Evolutionary conservation across 768 basidiomycete genomes (phyloP), one percentile per base, ranked within the genome.

Genomic region (Lactarius deliciosus): DNA sequence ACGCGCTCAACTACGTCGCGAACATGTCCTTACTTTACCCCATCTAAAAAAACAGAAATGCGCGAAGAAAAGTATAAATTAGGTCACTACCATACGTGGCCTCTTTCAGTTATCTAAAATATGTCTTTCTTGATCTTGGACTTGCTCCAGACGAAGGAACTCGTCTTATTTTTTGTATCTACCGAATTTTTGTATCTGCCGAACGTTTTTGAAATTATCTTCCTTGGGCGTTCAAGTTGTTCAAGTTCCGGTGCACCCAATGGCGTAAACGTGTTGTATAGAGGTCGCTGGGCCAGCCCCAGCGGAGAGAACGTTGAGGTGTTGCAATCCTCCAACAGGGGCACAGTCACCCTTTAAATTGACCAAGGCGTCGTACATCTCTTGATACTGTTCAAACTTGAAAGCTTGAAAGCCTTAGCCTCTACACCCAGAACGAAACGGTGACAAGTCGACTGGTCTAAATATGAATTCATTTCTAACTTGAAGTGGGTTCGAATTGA

Each of bases 1-100:
- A 38, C 7, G 47, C 68, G 5, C 15, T 66, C 47, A 57, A 55
- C 11, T 69, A 58, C 34, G 63, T 71, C 9, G 25, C 58, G 20
- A 60, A 69, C 50, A 16, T 70, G 47, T 70, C 69, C 5, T 47
- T 70, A 13, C 15, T 59, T 50, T 43, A 70, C 43, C 67, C 69
- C 3, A 50, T 69, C 41, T 69, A 60, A 69, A 30, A 60, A 69
- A 30, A n/a, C 43, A 25, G 57, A 30, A 25, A 50, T 5, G 13
- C 43, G 20, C 43, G 43, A 45, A 45, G 43, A 45, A 25, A 15
- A 25, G 5, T 25, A 13, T 10, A 13, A 22, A 10, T n/a, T 0
- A 13, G n/a, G 50, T 25, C 50, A 53, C 22, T 25, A 25, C 22
- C 50, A 25, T 25, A 53, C 22, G 25, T 53, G 11, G 13, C 50